These are phyloP conservation scores for Cytospora chrysosperma DNA, from an alignment of 2,329 filamentous ascomycete genomes.

Conservation along the genomic window DNA sequence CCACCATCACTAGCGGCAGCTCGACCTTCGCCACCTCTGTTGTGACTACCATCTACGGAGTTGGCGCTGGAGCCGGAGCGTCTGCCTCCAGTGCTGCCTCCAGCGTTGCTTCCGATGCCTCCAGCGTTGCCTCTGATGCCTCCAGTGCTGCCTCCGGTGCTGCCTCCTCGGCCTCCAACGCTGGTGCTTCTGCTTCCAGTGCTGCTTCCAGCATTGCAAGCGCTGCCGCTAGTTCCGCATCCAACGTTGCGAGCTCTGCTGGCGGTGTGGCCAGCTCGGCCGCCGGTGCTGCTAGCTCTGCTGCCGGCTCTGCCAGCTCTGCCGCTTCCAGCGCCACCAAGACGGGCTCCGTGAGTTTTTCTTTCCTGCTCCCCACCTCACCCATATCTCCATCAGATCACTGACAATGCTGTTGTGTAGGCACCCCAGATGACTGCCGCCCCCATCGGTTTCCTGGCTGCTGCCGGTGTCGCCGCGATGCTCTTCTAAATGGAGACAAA, in stretches of 20 bases:
- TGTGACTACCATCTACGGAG: constrained; percentile 36
- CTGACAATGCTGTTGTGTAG: constrained; percentile 27
- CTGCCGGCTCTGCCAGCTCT: constrained; percentile 17
- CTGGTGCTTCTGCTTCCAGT: constrained; percentile 28
- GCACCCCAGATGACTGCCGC: constrained; percentile 44
- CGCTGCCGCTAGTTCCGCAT: constrained; percentile 22
- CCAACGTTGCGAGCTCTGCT: constrained; percentile 26
- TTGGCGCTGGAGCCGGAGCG: constrained; percentile 27
- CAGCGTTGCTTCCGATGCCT: too few species aligned
- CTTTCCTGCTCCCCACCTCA: background rate
- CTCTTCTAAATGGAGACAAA: constrained; percentile 42
- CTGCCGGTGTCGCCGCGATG: constrained; percentile 48
- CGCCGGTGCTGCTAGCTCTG: constrained; percentile 20
- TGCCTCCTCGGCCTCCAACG: constrained; percentile 29
- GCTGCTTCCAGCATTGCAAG: constrained; percentile 24
- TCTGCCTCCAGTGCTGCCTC: constrained; percentile 25
- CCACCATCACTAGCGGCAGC: constrained; percentile 36
- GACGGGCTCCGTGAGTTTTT: background rate
- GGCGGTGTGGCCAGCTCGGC: constrained; percentile 24
- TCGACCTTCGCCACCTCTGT: constrained; percentile 37
- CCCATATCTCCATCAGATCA: background rate
- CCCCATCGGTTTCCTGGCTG: constrained; percentile 47
- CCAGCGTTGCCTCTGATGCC: constrained; percentile 25
- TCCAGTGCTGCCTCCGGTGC: constrained; percentile 24
- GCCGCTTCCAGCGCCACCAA: background rate